phyloP scores from a whole-genome alignment of 2,329 filamentous ascomycete species.

The Xylariaceae sp. region DNA sequence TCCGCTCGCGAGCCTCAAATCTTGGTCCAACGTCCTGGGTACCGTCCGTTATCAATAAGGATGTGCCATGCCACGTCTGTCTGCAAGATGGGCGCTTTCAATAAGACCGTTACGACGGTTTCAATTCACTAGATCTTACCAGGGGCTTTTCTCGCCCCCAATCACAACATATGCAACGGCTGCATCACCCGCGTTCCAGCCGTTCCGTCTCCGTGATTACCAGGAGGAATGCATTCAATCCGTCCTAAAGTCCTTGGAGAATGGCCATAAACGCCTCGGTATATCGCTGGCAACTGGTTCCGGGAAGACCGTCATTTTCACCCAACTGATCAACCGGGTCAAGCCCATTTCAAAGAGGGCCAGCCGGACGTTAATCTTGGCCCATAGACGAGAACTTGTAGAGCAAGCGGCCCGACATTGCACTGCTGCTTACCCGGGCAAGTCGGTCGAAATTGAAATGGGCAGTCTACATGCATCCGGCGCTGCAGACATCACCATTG shows the following conservation, averaged over 20 bases:
- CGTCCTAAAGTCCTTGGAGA: constrained; percentile 68
- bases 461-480: constrained; percentile 76
- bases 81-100: constrained; percentile 25
- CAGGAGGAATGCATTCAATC: constrained; percentile 91
- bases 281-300: constrained; percentile 86
- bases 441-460: constrained; percentile 90
- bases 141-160: constrained; percentile 9
- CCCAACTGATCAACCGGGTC: constrained; percentile 84
- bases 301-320: constrained; percentile 96
- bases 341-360: constrained; percentile 56
- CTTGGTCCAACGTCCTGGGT: constrained; percentile 10
- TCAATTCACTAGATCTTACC: constrained; percentile 1
- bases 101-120: constrained; percentile 12
- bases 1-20: constrained; percentile 11
- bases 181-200: constrained; percentile 11
- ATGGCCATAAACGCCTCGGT: constrained; percentile 78
- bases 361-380: constrained; percentile 84
- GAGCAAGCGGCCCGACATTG: constrained; percentile 93
- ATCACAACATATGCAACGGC: constrained; percentile 8
- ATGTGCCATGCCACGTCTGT: constrained; percentile 34
- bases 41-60: neutral
- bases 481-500: constrained; percentile 87
- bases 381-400: constrained; percentile 89
- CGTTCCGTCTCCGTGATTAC: constrained; percentile 73
- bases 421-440: constrained; percentile 74